phyloP scores from a whole-genome alignment of 2,329 filamentous ascomycete species.

The Clarireedia hainanense region DNA sequence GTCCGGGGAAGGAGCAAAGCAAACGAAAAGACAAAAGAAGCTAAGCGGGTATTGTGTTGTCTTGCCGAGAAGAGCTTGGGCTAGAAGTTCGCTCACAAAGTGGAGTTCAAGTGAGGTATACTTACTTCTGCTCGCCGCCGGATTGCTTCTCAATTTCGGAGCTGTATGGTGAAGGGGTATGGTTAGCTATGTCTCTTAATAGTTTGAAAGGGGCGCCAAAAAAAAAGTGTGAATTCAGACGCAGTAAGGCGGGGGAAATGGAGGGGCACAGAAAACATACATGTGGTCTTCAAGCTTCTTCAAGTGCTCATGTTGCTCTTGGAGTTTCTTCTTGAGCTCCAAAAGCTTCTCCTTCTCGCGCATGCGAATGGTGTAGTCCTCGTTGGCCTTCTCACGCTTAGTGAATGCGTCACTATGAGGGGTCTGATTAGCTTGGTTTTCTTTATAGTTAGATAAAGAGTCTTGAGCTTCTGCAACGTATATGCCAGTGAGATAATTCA shows the following conservation, averaged over 20 bases:
- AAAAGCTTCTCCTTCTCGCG: constrained; percentile 43
- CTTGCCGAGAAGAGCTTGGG: no score
- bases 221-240: no score
- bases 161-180: constrained; percentile 35
- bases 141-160: constrained; percentile 69
- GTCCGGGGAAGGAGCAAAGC: no score
- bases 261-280: constrained; percentile 43
- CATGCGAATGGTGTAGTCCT: constrained; percentile 10
- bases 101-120: constrained; percentile 4
- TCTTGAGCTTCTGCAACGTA: no score
- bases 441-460: no score
- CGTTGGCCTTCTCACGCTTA: constrained; percentile 71
- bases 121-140: constrained; percentile 34
- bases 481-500: no score
- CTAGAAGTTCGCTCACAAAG: not conserved
- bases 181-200: constrained; percentile 11
- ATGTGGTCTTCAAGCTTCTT: constrained; percentile 81
- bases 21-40: no score
- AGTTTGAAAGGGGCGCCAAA: not conserved
- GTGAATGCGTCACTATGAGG: constrained; percentile 75
- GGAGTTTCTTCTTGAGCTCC: constrained; percentile 64
- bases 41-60: no score
- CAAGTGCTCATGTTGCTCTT: constrained; percentile 74
- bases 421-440: constrained; percentile 13
- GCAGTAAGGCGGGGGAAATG: not conserved